Base-by-base conservation (phyloP, 495 filamentous ascomycete species). In the Penicillium alfredii region DNA sequence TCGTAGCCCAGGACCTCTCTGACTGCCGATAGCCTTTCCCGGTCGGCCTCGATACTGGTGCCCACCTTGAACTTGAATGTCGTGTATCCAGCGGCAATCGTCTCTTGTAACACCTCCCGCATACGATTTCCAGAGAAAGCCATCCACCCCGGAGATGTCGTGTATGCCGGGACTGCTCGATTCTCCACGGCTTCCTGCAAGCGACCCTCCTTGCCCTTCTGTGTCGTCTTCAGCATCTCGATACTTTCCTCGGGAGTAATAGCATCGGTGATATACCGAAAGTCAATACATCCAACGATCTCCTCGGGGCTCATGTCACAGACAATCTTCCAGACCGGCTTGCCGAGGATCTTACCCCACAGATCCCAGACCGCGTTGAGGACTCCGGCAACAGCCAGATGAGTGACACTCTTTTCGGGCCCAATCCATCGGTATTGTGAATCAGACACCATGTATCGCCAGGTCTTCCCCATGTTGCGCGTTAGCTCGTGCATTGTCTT, bases 351-450 rank as follows among this genome's bases (percentile, higher is more conserved):
- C 60, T 94, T 94, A 25, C 86, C 86, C 88, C 89, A 94, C 10
- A 96, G 77, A 64, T 96, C 89, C 89, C 89, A 96, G 43, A 94
- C 64, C 1, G 88, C 89, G 56, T 96, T 96, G 36, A 96, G 82
- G 14, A 94, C 82, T 21, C 88, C 86, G 17, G 85, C 88, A 0
- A 93, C 80, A 2, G 89, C 89, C 0, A 96, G 78, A 61, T 96
- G 89, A 44, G 90, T 92, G 10, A 94, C 89, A 33, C 89, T 89
- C 65, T 94, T 94, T 55, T 96, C 84, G 0, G 85, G 85, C 0
- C 85, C 84, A 46, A 88, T 82, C 84, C 85, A 88, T 4, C 85
- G 79, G 9, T 87, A 65, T 45, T 88, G 85, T 12, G 69, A 76
- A 68, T 88, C 84, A 38, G 76, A 74, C 47, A 85, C 82, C 1